A percentile compares a stretch with the other conserved stretches of the same genome.
These are phyloP conservation scores for Acer negundo DNA, from an alignment of 345 rosid species.

Conservation along the genomic window DNA sequence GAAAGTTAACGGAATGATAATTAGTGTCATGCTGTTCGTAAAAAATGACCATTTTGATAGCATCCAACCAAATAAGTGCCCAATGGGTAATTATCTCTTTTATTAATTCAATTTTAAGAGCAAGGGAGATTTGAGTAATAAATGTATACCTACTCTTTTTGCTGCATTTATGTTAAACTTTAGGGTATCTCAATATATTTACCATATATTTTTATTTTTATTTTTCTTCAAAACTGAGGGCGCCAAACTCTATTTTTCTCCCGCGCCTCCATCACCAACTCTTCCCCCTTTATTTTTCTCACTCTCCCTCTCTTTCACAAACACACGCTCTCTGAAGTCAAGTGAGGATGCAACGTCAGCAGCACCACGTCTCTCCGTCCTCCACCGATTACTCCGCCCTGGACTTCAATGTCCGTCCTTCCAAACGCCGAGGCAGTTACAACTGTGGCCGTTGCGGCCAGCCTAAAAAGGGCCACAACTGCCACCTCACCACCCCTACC, in stretches of 20 bases:
- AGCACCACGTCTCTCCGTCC: constrained; percentile 51
- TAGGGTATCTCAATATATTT: too few relatives aligned
- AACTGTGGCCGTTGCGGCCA: constrained; percentile 97
- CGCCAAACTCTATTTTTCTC: constrained; percentile 53
- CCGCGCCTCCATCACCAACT: constrained; percentile 51
- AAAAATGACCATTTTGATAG: too few relatives aligned
- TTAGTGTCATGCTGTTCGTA: too few relatives aligned
- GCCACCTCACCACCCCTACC: constrained; percentile 38
- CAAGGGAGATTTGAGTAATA: too few relatives aligned
- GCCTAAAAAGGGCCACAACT: constrained; percentile 90
- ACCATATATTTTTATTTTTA: neutral
- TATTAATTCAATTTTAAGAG: too few relatives aligned
- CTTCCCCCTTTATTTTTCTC: constrained; percentile 23
- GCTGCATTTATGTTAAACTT: too few relatives aligned
- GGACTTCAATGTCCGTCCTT: constrained; percentile 38
- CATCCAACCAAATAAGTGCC: too few relatives aligned
- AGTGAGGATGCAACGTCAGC: constrained; percentile 24
- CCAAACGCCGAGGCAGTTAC: constrained; percentile 82
- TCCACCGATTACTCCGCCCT: constrained; percentile 45
- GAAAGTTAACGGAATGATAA: too few relatives aligned
- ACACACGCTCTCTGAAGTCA: neutral
- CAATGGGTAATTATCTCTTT: too few relatives aligned
- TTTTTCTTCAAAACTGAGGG: constrained; percentile 41
- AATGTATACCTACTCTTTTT: too few relatives aligned
- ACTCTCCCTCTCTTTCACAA: constrained; percentile 16